phyloP scores from a whole-genome alignment of 352 stramenopile species.

The Phytophthora cryptogea region DNA sequence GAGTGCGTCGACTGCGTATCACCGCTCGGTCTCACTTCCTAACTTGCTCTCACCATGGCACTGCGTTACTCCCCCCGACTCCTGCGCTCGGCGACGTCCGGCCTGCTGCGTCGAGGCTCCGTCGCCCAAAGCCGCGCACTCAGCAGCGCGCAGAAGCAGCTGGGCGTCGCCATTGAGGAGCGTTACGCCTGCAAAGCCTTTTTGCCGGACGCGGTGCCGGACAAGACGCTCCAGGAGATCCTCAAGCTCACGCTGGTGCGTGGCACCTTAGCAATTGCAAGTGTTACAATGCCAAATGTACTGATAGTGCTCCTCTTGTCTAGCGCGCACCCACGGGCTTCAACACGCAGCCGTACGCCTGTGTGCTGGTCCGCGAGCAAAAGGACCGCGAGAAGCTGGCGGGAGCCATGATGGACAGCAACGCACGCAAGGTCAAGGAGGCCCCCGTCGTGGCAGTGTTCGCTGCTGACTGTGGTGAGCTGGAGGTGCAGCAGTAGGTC shows the following conservation, averaged over 20 bases:
- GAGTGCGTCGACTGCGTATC: too few relatives aligned
- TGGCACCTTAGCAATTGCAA: too few relatives aligned
- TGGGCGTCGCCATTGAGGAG: constrained; percentile 31
- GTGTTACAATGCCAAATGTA: not conserved
- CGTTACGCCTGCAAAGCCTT: constrained; percentile 56
- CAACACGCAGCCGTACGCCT: constrained; percentile 83
- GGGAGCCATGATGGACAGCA: constrained; percentile 78
- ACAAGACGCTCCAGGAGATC: constrained; percentile 65
- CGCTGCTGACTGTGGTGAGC: constrained; percentile 66
- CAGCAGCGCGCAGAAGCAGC: constrained; percentile 16
- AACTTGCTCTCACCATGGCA: constrained; percentile 3
- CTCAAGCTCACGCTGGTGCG: constrained; percentile 64
- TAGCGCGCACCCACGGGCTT: constrained; percentile 79
- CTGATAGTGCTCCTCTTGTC: not conserved
- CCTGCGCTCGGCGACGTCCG: not conserved
- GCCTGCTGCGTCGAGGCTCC: constrained; percentile 1
- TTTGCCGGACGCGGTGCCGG: constrained; percentile 43
- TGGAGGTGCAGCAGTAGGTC: not conserved
- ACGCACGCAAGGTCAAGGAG: constrained; percentile 74
- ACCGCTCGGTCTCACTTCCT: not conserved
- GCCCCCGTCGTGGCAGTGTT: constrained; percentile 84
- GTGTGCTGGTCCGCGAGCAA: constrained; percentile 72
- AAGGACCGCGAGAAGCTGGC: constrained; percentile 70
- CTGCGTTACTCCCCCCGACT: constrained; percentile 11
- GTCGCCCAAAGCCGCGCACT: constrained; percentile 4